Conservation (phyloP, 371 early-diverging fungal species). For the Cokeromyces recurvatus region DNA sequence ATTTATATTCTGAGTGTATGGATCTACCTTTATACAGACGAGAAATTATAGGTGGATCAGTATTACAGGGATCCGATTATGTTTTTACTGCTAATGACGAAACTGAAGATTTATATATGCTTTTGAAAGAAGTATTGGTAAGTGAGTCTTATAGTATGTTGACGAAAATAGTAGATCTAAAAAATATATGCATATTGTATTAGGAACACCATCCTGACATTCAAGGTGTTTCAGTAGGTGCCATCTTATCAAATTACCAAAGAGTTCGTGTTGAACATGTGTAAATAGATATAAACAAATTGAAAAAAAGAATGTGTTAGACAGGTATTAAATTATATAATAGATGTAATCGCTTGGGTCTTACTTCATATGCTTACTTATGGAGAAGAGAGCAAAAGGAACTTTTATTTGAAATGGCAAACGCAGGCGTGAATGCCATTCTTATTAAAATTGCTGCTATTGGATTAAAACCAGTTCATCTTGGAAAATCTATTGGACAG, state of each 20-base stretch:
- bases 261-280: conserved; percentile 96
- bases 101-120: conserved; percentile 91
- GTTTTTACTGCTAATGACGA: conserved; percentile 76
- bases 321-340: conserved; percentile 1
- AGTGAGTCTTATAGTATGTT: neutral
- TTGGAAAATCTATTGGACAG: conserved; percentile 76
- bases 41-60: conserved; percentile 73
- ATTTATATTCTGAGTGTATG: conserved; percentile 85
- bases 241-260: conserved; percentile 98
- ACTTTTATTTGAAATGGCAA: conserved; percentile 93
- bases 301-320: too few relatives aligned
- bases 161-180: too few relatives aligned
- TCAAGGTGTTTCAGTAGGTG: conserved; percentile 94
- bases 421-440: conserved; percentile 75
- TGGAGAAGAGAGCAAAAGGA: conserved; percentile 92
- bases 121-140: conserved; percentile 71
- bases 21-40: conserved; percentile 84
- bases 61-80: conserved; percentile 67
- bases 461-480: conserved; percentile 68
- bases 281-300: too few relatives aligned
- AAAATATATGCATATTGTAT: neutral
- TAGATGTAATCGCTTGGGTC: conserved; percentile 80
- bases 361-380: conserved; percentile 87
- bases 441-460: conserved; percentile 96
- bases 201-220: conserved; percentile 72